Conservation (phyloP, 2,329 filamentous ascomycete species). For the Ascochyta clinopodiicola region DNA sequence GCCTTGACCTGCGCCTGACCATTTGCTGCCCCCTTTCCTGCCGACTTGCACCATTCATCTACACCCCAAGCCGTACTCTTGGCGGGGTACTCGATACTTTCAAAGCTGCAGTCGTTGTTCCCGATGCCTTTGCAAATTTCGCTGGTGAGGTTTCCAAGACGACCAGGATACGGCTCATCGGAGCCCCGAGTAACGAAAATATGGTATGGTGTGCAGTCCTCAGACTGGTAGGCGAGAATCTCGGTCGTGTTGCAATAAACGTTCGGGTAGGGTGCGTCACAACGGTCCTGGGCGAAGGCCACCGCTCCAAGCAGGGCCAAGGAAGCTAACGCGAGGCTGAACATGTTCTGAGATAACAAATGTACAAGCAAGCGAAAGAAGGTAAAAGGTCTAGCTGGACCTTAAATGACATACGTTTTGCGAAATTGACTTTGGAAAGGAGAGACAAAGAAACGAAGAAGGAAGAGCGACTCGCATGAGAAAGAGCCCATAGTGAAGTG, state of each 20-base stretch:
- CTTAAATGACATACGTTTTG: conserved; percentile 1
- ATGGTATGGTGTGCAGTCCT: conserved; percentile 34
- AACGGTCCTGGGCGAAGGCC: conserved; percentile 30
- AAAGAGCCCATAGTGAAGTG: conserved; percentile 6
- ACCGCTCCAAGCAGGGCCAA: conserved; percentile 18
- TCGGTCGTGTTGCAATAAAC: conserved; percentile 34
- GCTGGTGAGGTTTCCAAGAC: conserved; percentile 32
- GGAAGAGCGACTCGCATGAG: background rate
- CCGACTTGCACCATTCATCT: conserved; percentile 37
- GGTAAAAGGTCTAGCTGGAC: background rate
- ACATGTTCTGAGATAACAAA: conserved; percentile 1
- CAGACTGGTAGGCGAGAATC: conserved; percentile 28
- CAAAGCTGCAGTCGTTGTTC: conserved; percentile 30
- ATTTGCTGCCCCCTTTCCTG: conserved; percentile 27
- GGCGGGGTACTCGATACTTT: conserved; percentile 37
- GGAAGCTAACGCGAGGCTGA: conserved; percentile 21
- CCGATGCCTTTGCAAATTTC: conserved; percentile 30
- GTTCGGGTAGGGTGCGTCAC: conserved; percentile 29
- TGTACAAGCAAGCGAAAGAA: background rate
- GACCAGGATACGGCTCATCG: conserved; percentile 37
- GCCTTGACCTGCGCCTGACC: conserved; percentile 36
- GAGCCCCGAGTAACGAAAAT: conserved; percentile 39
- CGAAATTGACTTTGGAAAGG: background rate
- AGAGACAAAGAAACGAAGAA: background rate
- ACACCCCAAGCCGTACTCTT: conserved; percentile 35